These are phyloP conservation scores for Cucumis cinereus DNA, from an alignment of 306 rosid genomes.

Conservation along the genomic window DNA sequence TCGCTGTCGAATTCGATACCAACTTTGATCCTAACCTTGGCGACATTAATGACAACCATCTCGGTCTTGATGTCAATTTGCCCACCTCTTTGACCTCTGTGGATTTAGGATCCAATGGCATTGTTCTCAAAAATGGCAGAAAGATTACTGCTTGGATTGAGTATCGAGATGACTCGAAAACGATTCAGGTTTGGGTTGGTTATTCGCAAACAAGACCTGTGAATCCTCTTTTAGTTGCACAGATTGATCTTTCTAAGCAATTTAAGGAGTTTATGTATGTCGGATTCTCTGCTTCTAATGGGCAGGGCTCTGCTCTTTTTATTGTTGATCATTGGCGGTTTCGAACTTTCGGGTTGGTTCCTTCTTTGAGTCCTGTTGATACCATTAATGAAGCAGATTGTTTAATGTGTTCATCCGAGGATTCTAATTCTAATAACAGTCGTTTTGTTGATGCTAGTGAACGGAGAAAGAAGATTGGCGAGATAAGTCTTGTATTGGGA, in stretches of 20 bases:
- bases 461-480: slow-evolving; percentile 19
- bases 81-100: slow-evolving; percentile 36
- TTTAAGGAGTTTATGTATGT: slow-evolving; percentile 61
- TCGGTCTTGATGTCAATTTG: slow-evolving; percentile 34
- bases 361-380: slow-evolving; percentile 27
- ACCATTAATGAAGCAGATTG: slow-evolving; percentile 48
- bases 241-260: slow-evolving; percentile 43
- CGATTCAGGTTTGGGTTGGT: slow-evolving; percentile 52
- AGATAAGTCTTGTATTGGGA: slow-evolving; percentile 43
- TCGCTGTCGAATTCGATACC: slow-evolving; percentile 76
- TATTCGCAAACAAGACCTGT: slow-evolving; percentile 38
- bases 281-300: slow-evolving; percentile 73
- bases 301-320: slow-evolving; percentile 45
- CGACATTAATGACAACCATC: slow-evolving; percentile 52
- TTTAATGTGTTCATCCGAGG: slow-evolving; percentile 43
- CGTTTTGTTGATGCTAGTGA: not conserved
- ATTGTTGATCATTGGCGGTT: slow-evolving; percentile 44
- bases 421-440: not conserved
- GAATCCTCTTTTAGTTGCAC: slow-evolving; percentile 39
- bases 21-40: slow-evolving; percentile 46
- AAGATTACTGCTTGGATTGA: slow-evolving; percentile 64
- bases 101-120: slow-evolving; percentile 36
- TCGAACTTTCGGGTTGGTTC: slow-evolving; percentile 33
- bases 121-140: slow-evolving; percentile 48
- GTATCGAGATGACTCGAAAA: slow-evolving; percentile 38